Conservation (phyloP, 441 rosid species). For the Isatis lusitanica region DNA sequence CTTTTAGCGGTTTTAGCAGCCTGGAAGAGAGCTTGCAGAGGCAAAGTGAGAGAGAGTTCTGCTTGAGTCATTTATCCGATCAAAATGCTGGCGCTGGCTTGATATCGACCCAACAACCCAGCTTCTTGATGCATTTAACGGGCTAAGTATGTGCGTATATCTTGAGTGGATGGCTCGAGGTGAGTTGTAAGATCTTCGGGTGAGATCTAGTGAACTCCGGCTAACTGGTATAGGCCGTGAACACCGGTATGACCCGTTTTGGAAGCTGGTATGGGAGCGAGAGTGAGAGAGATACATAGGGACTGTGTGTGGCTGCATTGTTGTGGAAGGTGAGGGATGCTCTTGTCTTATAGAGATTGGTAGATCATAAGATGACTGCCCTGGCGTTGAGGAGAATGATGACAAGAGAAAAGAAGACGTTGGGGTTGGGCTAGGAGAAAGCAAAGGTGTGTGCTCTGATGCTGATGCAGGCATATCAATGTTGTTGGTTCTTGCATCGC, state of each 20-base stretch:
- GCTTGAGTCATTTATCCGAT: constrained; percentile 50
- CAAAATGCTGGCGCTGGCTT: constrained; percentile 37
- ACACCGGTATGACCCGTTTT: constrained; percentile 17
- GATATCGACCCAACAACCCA: constrained; percentile 36
- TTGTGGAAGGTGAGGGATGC: constrained; percentile 18
- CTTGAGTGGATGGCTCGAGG: constrained; percentile 62
- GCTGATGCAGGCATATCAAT: constrained; percentile 77
- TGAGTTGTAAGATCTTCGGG: constrained; percentile 49
- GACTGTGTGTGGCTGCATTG: constrained; percentile 18
- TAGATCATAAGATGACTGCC: constrained; percentile 23
- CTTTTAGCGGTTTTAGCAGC: constrained; percentile 36
- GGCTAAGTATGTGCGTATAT: constrained; percentile 58
- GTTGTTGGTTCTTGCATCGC: constrained; percentile 72
- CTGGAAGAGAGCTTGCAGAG: constrained; percentile 90
- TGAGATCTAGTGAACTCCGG: constrained; percentile 36
- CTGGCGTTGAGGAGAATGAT: constrained; percentile 6
- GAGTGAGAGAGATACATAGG: constrained; percentile 27
- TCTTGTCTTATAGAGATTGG: constrained; percentile 12
- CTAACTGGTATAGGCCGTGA: constrained; percentile 26
- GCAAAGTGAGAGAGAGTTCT: constrained; percentile 70
- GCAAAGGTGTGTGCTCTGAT: constrained; percentile 81
- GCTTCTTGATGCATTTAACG: constrained; percentile 61
- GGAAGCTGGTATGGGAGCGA: constrained; percentile 29
- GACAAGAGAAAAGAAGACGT: constrained; percentile 46
- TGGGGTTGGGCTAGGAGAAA: constrained; percentile 53